Percentiles rank a stretch among this genome's conserved stretches.
phyloP scores from a whole-genome alignment of 208 protist genomes.

The Trypanosoma brucei region DNA sequence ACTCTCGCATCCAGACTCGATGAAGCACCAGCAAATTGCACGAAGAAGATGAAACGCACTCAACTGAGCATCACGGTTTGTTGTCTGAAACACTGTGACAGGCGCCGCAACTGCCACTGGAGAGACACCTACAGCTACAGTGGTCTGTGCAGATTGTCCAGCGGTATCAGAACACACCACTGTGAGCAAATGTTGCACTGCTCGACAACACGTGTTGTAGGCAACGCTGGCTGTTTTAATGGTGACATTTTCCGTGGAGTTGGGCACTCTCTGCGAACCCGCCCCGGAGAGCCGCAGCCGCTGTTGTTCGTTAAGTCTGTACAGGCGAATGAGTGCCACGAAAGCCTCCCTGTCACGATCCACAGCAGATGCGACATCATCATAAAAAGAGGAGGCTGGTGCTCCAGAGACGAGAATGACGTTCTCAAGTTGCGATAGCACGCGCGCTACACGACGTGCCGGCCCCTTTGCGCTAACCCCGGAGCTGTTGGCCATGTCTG shows the following conservation, averaged over 20 bases:
- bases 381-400: constrained; percentile 23
- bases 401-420: constrained; percentile 19
- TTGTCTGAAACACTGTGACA: constrained; percentile 2
- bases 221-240: neutral
- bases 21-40: constrained; percentile 35
- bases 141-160: neutral
- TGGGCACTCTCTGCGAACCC: neutral
- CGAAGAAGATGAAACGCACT: constrained; percentile 27
- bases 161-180: constrained; percentile 9
- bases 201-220: constrained; percentile 21
- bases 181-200: constrained; percentile 10
- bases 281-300: neutral
- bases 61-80: constrained; percentile 14
- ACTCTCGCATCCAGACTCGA: constrained; percentile 25
- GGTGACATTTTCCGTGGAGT: neutral
- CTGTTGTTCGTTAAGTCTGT: constrained; percentile 4
- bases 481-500: neutral
- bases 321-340: constrained; percentile 9
- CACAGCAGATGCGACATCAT: constrained; percentile 17
- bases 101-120: neutral
- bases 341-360: constrained; percentile 13
- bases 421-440: constrained; percentile 15
- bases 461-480: neutral
- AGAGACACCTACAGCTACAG: neutral
- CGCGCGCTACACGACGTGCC: neutral